Base-by-base conservation (phyloP, 2,329 filamentous ascomycete species). In the Aspergillus carbonarius region DNA sequence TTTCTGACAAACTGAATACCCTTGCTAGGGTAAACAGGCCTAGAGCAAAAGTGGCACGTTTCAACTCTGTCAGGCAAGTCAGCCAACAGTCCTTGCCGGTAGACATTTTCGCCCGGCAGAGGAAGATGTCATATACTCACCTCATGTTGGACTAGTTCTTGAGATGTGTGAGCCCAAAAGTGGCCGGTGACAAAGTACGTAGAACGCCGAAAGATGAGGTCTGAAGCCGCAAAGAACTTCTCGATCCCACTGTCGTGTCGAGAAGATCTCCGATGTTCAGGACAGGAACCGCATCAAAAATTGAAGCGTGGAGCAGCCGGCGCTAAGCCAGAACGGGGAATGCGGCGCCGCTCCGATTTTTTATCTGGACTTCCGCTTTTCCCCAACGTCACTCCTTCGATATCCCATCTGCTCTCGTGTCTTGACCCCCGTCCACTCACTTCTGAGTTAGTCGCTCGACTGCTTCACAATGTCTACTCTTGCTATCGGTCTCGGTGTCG, bases 41-140 rank as follows among this genome's bases (percentile, higher is more conserved):
- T 49, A 54, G 85, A 88, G 76, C 88, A 90, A 76, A 90, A 89
- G 73, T 88, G 87, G 75, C 87, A 90, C 49, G 84, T 87, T 74
- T 89, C 86, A 64, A 78, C 68, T 69, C 75, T 77, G 55, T 54
- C 32, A 12, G 20, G 39, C 35, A 35, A 12, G 20, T 58, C 49
- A 50, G 40, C 48, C 17, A 34, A 17, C 37, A 44, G 13, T 27
- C 27, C 15, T 39, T 23, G 9, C 35, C n/a, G 32, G 12, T 18
- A 23, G 25, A 20, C 6, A 25, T 18, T n/a, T 18, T 18, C 18
- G 20, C 3, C 23, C 18, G n/a, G 7, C 49, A 35, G 15, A 58
- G 13, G 17, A 12, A 50, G 27, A 30, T 13, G 4, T 37, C 27
- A 9, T 30, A 17, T 9, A 48, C 56, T 55, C 57, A 69, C 66